Conservation (phyloP, 2,329 filamentous ascomycete species). For the Fusarium secorum region DNA sequence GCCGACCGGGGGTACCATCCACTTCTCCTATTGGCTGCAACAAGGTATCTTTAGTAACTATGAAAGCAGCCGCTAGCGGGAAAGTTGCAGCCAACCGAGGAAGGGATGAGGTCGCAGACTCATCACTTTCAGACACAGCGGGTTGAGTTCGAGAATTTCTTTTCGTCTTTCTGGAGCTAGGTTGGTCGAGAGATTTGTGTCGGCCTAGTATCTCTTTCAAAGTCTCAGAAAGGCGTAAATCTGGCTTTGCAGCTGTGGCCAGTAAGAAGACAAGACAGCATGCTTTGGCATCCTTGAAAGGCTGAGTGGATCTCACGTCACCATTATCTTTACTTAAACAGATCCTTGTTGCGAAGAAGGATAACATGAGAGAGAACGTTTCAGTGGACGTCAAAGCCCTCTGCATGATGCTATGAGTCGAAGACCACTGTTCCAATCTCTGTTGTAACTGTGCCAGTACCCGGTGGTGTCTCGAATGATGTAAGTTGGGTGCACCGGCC, state of each 20-base stretch:
- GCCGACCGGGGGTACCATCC: slow-evolving; percentile 5
- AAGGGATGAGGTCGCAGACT: slow-evolving; percentile 9
- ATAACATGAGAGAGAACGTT: slow-evolving; percentile 22
- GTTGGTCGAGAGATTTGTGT: neutral
- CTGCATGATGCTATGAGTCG: slow-evolving; percentile 23
- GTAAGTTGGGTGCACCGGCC: slow-evolving; percentile 12
- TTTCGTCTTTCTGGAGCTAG: neutral
- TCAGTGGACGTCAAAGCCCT: slow-evolving; percentile 8
- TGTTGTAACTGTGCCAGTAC: slow-evolving; percentile 24
- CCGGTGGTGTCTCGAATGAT: slow-evolving; percentile 3
- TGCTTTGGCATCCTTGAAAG: slow-evolving; percentile 32
- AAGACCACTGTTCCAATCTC: slow-evolving; percentile 36
- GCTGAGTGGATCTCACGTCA: slow-evolving; percentile 2
- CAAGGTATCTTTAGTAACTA: slow-evolving; percentile 24
- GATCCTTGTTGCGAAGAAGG: slow-evolving; percentile 37
- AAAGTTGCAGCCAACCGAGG: slow-evolving; percentile 34
- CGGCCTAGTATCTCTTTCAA: slow-evolving; percentile 25
- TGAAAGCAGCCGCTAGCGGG: slow-evolving; percentile 36
- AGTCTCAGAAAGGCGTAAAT: slow-evolving; percentile 16
- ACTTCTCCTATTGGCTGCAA: slow-evolving; percentile 26
- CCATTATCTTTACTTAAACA: slow-evolving; percentile 20
- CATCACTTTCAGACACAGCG: slow-evolving; percentile 4
- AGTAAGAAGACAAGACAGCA: slow-evolving; percentile 37
- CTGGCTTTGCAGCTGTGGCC: slow-evolving; percentile 28
- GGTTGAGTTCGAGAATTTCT: neutral